These are phyloP conservation scores for Croton setiger DNA, from an alignment of 441 rosid species.

Conservation along the genomic window DNA sequence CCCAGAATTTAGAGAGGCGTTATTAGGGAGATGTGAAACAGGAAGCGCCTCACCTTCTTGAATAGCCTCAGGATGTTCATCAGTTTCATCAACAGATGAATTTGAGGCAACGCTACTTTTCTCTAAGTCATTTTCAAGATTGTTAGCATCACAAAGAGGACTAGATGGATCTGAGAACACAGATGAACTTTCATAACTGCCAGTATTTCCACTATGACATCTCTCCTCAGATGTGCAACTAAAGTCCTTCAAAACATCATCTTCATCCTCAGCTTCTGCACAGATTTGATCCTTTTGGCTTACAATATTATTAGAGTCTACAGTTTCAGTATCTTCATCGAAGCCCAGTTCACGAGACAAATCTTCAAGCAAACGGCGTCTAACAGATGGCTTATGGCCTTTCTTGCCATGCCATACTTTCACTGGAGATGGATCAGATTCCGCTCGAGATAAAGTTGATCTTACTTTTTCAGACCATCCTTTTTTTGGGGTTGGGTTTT, in stretches of 20 bases:
- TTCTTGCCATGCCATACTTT: conserved; percentile 30
- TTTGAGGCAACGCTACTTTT: conserved; percentile 61
- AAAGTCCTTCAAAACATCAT: conserved; percentile 24
- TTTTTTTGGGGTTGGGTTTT: conserved; percentile 42
- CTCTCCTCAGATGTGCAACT: conserved; percentile 36
- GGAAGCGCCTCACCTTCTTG: conserved; percentile 43
- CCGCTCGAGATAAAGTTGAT: conserved; percentile 55
- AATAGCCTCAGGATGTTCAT: conserved; percentile 26
- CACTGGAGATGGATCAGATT: conserved; percentile 60
- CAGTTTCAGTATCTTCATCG: conserved; percentile 38
- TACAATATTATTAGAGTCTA: conserved; percentile 23
- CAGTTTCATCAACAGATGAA: conserved; percentile 38
- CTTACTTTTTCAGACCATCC: conserved; percentile 67
- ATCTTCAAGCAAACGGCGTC: conserved; percentile 66
- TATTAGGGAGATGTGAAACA: conserved; percentile 43
- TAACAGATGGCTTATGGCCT: conserved; percentile 37
- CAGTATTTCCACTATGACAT: conserved; percentile 32
- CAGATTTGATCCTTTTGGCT: conserved; percentile 24
- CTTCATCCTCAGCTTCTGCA: conserved; percentile 31
- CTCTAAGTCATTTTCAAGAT: conserved; percentile 58
- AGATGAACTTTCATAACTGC: conserved; percentile 63
- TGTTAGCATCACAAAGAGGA: conserved; percentile 46
- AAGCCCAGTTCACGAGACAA: conserved; percentile 54
- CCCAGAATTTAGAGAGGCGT: conserved; percentile 32
- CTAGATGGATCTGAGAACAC: conserved; percentile 51